A percentile compares a stretch with the other conserved stretches of the same genome.
phyloP scores from a whole-genome alignment of 2,329 filamentous ascomycete genomes.

The Samsoniella hepiali region DNA sequence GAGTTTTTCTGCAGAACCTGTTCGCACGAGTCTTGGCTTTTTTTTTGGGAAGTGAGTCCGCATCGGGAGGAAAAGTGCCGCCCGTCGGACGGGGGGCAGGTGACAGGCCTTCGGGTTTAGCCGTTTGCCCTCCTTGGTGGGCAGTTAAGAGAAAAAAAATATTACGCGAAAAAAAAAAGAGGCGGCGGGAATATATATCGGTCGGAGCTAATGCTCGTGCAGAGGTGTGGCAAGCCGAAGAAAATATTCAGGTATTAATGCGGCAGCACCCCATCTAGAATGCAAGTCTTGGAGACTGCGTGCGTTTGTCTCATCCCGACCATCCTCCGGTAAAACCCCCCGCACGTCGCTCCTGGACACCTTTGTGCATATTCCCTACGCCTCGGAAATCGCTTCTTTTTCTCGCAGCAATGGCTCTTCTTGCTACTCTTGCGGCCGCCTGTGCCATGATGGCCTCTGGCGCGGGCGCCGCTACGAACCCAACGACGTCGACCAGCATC shows the following conservation, averaged over 20 bases:
- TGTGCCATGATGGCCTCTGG: constrained; percentile 14
- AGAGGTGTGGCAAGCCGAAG: background rate
- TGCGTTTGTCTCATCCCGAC: background rate
- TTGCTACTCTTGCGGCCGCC: constrained; percentile 21
- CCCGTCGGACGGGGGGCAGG: background rate
- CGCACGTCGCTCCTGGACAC: background rate
- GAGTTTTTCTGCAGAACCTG: background rate
- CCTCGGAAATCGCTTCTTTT: background rate
- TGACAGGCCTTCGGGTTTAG: background rate
- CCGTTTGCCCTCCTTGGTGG: too few species aligned
- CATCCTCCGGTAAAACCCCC: background rate
- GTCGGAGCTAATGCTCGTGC: background rate
- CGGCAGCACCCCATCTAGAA: background rate
- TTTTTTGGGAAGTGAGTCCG: background rate
- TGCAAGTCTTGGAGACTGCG: background rate
- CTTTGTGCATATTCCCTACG: too few species aligned
- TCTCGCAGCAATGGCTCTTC: constrained; percentile 21
- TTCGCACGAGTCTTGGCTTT: background rate
- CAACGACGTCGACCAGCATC: constrained; percentile 31
- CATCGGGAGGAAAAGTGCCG: background rate
- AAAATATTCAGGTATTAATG: background rate
- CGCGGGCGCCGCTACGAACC: constrained; percentile 6
- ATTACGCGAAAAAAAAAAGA: background rate
- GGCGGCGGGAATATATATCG: background rate
- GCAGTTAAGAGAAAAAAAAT: too few species aligned